Evolutionary conservation across 1,139 yeast species (phyloP).

Genomic region (Wickerhamiella infanticola): DNA sequence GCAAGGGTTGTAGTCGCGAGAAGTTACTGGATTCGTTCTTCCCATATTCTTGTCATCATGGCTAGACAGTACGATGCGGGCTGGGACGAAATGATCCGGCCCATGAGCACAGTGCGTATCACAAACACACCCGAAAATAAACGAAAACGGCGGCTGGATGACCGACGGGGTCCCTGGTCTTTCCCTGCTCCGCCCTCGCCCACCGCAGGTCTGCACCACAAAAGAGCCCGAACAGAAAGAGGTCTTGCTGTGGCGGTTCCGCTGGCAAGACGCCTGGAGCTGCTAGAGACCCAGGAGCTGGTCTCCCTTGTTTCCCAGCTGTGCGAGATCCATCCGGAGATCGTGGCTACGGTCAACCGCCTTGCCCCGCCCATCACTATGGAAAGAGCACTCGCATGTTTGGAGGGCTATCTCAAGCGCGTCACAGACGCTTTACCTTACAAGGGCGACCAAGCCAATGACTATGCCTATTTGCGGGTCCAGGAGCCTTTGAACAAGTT

Average conservation of each 20-base stretch:
- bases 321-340: slow-evolving; percentile 47
- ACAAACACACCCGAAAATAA: slow-evolving; percentile 13
- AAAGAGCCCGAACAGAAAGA: slow-evolving; percentile 7
- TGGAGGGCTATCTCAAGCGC: slow-evolving; percentile 33
- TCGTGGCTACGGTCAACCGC: slow-evolving; percentile 35
- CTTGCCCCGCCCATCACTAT: slow-evolving; percentile 48
- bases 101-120: slow-evolving; percentile 4
- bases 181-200: background rate
- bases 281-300: slow-evolving; percentile 42
- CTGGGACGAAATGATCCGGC: slow-evolving; percentile 17
- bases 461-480: slow-evolving; percentile 77
- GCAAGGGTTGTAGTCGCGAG: background rate
- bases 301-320: slow-evolving; percentile 38
- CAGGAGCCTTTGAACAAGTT: slow-evolving; percentile 63
- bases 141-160: slow-evolving; percentile 14
- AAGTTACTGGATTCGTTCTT: background rate
- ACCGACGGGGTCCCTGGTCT: slow-evolving; percentile 2
- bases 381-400: slow-evolving; percentile 34
- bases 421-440: slow-evolving; percentile 49
- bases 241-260: slow-evolving; percentile 5
- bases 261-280: slow-evolving; percentile 41
- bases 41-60: background rate
- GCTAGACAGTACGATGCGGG: slow-evolving; percentile 8
- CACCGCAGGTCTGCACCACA: slow-evolving; percentile 4
- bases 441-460: slow-evolving; percentile 56